Base-by-base conservation (phyloP, 2,329 filamentous ascomycete species). In the Dactylonectria macrodidyma region DNA sequence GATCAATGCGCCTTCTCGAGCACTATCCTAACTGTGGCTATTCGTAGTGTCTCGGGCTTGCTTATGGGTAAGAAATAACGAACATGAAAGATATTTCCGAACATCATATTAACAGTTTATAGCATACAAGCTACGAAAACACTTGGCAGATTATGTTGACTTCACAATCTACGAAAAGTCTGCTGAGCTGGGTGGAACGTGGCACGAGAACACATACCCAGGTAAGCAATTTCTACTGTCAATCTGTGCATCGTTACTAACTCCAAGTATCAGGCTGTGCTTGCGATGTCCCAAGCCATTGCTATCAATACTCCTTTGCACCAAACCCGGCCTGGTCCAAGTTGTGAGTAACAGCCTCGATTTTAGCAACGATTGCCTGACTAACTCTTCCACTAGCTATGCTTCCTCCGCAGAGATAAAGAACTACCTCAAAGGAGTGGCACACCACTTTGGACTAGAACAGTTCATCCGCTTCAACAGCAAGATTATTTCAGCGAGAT, bases 101-200 rank as follows among this genome's bases (percentile, higher is more conserved):
- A 7, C 2, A 14, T 4, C 12, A 9, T 3, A 7, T 51, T 66
- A 10, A 59, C 48, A 3, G 30, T 46, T n/a, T 8, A 2, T 26
- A 74, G 72, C 69, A n/a, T 74, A 71, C 46, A 74, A 74, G 38
- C 52, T 74, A 5, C 59, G 65, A 10, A 66, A 62, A 5, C 60
- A 74, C 50, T 41, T 74, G n/a, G 60, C 52, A 24, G 59, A 66
- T 14, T 66, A 67, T 55, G 67, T 74, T 8, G 67, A 74, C 19
- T 73, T 74, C 41, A 59, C 72, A 3, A 68, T 85, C 1, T 85
- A 83, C 56, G 84, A 85, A 72, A 84, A 85, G 71, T 84, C 84
- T 59, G 24, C 74, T 1, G 82, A 84, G 47, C 75, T 85, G 0
- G 79, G 80, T 5, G 84, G 84, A 3, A 86, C 84, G 5, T 86